These are phyloP conservation scores for Hyphodiscus sp. DNA, from an alignment of 2,329 filamentous ascomycete genomes.

Conservation along the genomic window DNA sequence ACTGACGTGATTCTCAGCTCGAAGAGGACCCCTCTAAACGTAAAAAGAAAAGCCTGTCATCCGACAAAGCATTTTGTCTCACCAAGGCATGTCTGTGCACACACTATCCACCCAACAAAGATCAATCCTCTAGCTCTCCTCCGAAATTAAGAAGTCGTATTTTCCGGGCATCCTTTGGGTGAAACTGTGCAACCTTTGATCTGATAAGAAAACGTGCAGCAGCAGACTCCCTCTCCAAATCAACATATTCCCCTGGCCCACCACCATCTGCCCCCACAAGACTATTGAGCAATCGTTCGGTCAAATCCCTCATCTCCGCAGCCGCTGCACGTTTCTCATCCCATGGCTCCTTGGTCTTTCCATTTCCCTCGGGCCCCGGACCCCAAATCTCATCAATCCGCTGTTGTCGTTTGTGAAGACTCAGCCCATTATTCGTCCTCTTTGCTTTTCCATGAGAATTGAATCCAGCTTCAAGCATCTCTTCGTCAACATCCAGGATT, in stretches of 20 bases:
- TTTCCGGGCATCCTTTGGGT: slow-evolving; percentile 54
- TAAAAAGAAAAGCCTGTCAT: too few species aligned
- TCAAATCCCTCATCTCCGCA: slow-evolving; percentile 55
- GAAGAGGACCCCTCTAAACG: slow-evolving; percentile 67
- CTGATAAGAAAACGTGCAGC: slow-evolving; percentile 57
- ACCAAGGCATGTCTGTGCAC: neutral
- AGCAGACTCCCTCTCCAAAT: slow-evolving; percentile 52
- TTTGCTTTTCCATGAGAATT: slow-evolving; percentile 52
- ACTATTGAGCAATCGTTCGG: slow-evolving; percentile 54
- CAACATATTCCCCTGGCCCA: slow-evolving; percentile 50
- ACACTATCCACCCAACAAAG: neutral
- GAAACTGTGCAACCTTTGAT: slow-evolving; percentile 60
- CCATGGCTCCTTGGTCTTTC: slow-evolving; percentile 30
- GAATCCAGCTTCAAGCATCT: slow-evolving; percentile 54
- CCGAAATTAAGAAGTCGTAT: slow-evolving; percentile 59
- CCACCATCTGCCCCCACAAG: slow-evolving; percentile 49
- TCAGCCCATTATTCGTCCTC: slow-evolving; percentile 37
- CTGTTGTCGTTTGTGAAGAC: slow-evolving; percentile 47
- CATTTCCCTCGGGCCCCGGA: slow-evolving; percentile 28
- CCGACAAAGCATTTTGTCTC: too few species aligned
- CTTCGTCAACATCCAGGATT: slow-evolving; percentile 56
- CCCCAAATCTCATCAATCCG: slow-evolving; percentile 60
- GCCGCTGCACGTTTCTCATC: slow-evolving; percentile 36
- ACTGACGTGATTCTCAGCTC: too few species aligned
- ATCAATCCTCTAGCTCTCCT: slow-evolving; percentile 50